Percentiles rank a stretch among this genome's conserved stretches.
These are phyloP conservation scores for Oryza coarctata DNA, from an alignment of 176 grass and related monocot genomes.

Conservation along the genomic window DNA sequence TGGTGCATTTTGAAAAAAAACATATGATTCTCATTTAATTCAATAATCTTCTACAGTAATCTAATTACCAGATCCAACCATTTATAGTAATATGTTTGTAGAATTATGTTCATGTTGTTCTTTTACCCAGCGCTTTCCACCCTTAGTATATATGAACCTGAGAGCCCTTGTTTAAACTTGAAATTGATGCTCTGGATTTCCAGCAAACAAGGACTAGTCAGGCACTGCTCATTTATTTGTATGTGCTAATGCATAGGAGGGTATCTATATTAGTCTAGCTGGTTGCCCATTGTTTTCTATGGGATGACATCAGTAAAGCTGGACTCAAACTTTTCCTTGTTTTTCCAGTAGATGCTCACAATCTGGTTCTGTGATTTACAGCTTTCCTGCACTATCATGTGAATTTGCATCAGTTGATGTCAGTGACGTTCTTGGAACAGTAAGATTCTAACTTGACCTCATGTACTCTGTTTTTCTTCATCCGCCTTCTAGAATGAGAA, in stretches of 20 bases:
- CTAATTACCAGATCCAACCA: conserved; percentile 3
- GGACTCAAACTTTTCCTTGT: neutral
- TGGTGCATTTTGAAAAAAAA: conserved; percentile 16
- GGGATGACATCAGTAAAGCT: conserved; percentile 23
- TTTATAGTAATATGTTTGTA: neutral
- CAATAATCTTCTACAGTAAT: neutral
- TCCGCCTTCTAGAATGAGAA: conserved; percentile 13
- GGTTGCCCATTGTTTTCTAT: neutral
- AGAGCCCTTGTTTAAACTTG: neutral
- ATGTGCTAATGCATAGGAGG: neutral
- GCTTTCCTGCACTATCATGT: conserved; percentile 96
- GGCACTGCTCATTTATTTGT: neutral
- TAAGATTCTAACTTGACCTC: conserved; percentile 58
- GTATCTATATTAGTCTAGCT: neutral
- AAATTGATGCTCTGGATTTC: neutral
- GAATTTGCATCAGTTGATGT: conserved; percentile 98
- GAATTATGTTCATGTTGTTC: neutral
- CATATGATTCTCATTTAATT: neutral
- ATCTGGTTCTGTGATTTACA: conserved; percentile 41
- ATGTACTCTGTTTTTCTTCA: neutral
- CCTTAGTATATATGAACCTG: neutral
- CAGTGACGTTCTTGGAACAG: conserved; percentile 94
- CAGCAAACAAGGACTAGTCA: neutral
- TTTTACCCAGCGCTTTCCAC: neutral
- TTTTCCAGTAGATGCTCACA: conserved; percentile 29